Evolutionary conservation across 23 red algal species (phyloP).

Genomic region (Agarophyton chilense): DNA sequence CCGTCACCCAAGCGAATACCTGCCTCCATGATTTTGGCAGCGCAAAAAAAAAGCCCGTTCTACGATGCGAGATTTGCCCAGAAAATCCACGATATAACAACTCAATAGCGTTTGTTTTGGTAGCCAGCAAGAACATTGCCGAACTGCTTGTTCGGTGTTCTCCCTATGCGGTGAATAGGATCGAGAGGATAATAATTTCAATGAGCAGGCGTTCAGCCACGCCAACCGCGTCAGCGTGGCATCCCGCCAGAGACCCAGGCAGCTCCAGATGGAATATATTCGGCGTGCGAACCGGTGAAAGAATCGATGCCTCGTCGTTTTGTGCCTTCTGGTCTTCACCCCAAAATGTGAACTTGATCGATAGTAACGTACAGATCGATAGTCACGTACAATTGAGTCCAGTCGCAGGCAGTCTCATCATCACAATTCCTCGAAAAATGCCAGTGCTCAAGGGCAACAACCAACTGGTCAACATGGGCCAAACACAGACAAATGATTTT

Average conservation of each 20-base stretch:
- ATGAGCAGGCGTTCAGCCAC: background rate
- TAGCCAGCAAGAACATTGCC: background rate
- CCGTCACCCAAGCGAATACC: background rate
- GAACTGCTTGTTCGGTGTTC: background rate
- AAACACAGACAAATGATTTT: background rate
- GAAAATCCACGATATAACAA: background rate
- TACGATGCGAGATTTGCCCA: background rate
- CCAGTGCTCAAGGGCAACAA: background rate
- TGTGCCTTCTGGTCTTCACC: background rate
- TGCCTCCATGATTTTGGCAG: background rate
- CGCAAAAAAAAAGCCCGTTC: background rate
- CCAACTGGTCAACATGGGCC: background rate
- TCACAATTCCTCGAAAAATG: constrained; percentile 11
- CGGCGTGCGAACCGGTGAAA: background rate
- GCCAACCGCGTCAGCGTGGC: background rate
- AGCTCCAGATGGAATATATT: background rate
- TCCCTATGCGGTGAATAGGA: no score
- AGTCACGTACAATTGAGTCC: constrained; percentile 16
- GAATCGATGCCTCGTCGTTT: background rate
- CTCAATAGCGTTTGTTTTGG: background rate
- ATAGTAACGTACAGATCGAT: no score
- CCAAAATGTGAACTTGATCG: background rate
- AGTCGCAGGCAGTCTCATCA: background rate
- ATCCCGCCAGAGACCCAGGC: background rate
- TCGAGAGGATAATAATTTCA: background rate